Conservation (phyloP, 2,329 filamentous ascomycete genomes). For the Penicillium sp. region DNA sequence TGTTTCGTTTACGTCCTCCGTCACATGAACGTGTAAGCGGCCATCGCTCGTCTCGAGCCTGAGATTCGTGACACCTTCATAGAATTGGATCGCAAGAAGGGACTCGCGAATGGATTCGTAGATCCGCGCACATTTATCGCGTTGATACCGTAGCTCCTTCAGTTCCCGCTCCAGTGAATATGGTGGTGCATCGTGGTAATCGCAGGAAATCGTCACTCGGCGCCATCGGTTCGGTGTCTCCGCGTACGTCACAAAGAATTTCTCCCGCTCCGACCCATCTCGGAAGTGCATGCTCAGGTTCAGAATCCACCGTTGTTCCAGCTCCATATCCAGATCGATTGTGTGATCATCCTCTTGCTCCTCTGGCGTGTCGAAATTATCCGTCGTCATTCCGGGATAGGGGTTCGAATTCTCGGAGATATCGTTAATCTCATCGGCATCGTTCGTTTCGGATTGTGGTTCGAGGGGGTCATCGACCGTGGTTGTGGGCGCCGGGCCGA, state of each 20-base stretch:
- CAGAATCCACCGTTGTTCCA: conserved; percentile 88
- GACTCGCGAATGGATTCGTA: conserved; percentile 94
- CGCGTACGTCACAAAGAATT: conserved; percentile 96
- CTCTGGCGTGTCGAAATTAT: not conserved
- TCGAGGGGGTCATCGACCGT: conserved; percentile 27
- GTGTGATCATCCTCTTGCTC: conserved; percentile 27
- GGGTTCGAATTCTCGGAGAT: conserved; percentile 28
- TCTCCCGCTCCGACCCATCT: conserved; percentile 87
- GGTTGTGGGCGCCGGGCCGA: conserved; percentile 28
- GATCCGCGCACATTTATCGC: conserved; percentile 88
- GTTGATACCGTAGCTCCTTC: conserved; percentile 72
- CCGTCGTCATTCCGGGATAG: conserved; percentile 14
- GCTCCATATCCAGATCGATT: conserved; percentile 66
- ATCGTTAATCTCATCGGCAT: conserved; percentile 20
- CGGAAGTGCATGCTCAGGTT: conserved; percentile 98
- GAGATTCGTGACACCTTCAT: conserved; percentile 91
- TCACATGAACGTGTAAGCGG: conserved; percentile 89
- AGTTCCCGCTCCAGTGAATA: conserved; percentile 86
- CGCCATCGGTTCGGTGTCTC: conserved; percentile 77
- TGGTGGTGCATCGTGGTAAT: conserved; percentile 77
- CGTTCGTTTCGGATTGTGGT: conserved; percentile 24
- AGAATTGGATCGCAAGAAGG: conserved; percentile 90
- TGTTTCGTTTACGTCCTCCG: conserved; percentile 95
- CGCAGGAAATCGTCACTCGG: conserved; percentile 86
- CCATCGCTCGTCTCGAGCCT: conserved; percentile 87